A percentile compares a stretch with the other conserved stretches of the same genome.
These are phyloP conservation scores for Cucurbita maxima DNA, from an alignment of 306 rosid genomes.

Conservation along the genomic window DNA sequence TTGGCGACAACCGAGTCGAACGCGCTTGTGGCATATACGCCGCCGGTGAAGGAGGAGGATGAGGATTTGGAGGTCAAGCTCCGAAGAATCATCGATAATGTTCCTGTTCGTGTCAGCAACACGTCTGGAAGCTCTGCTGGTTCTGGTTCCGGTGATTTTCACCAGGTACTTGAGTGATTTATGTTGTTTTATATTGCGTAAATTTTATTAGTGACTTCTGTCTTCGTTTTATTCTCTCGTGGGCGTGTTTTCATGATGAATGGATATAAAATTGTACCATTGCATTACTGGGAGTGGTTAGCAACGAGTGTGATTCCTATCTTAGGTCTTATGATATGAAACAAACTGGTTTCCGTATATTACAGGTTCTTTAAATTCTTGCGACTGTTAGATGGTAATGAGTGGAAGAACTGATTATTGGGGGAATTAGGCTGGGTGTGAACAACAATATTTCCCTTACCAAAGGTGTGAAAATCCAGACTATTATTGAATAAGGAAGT, in stretches of 20 bases:
- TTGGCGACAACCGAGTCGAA: constrained; percentile 22
- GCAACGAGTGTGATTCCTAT: not conserved
- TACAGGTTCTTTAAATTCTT: not conserved
- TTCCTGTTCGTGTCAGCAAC: constrained; percentile 92
- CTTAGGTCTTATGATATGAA: not conserved
- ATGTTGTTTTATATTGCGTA: not conserved
- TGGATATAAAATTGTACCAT: not conserved
- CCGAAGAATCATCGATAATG: constrained; percentile 76
- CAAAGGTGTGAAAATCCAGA: not conserved
- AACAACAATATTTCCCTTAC: not conserved
- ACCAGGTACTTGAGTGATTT: constrained; percentile 39
- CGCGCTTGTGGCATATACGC: constrained; percentile 67
- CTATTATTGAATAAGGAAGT: not conserved
- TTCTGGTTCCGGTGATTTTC: constrained; percentile 95
- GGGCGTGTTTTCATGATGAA: not conserved
- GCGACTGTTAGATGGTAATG: not conserved
- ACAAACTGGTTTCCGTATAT: not conserved
- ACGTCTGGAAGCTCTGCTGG: constrained; percentile 94
- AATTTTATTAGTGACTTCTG: not conserved
- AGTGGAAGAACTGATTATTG: not conserved
- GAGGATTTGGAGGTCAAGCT: constrained; percentile 90
- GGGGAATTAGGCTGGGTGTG: not conserved
- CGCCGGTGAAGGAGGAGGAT: constrained; percentile 66
- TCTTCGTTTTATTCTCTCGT: not conserved
- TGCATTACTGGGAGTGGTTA: not conserved